phyloP scores from a whole-genome alignment of 306 rosid genomes.

The Cyclanthera cordifolia region DNA sequence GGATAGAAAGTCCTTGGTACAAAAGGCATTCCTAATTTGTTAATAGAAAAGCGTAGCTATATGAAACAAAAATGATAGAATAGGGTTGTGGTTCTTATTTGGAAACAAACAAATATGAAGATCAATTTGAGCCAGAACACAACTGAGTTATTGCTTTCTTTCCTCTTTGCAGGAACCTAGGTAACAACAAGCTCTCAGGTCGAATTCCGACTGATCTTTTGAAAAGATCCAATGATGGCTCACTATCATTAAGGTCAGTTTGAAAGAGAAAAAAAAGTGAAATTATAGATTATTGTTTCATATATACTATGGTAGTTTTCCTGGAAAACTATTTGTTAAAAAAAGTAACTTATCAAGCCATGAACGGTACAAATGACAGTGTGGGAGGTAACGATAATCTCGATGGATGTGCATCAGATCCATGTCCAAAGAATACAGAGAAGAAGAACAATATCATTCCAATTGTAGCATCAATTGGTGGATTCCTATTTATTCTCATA shows the following conservation, averaged over 20 bases:
- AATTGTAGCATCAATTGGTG: slow-evolving; percentile 10
- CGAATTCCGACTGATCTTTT: slow-evolving; percentile 24
- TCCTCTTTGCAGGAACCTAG: slow-evolving; percentile 22
- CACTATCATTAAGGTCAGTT: slow-evolving; percentile 29
- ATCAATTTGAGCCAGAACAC: neutral
- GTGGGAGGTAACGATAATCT: slow-evolving; percentile 26
- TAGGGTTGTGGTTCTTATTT: neutral
- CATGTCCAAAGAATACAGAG: slow-evolving; percentile 23
- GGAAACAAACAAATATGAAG: neutral
- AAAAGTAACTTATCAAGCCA: neutral
- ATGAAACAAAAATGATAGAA: no score
- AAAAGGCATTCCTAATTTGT: no score
- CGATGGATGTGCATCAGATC: slow-evolving; percentile 19
- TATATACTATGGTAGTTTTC: slow-evolving; percentile 2
- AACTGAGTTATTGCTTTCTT: slow-evolving; percentile 11
- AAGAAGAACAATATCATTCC: slow-evolving; percentile 10
- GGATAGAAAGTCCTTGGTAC: no score
- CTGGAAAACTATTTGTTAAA: neutral
- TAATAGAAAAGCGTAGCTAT: no score
- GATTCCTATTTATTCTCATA: neutral
- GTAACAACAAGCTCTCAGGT: slow-evolving; percentile 33
- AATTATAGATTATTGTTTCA: neutral
- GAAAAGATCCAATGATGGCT: slow-evolving; percentile 22
- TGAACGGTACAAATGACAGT: slow-evolving; percentile 13
- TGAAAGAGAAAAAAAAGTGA: neutral